Percentiles rank a stretch among this genome's conserved stretches.
These are phyloP conservation scores for Diaporthe nobilis DNA, from an alignment of 2,329 filamentous ascomycete genomes.

Conservation along the genomic window DNA sequence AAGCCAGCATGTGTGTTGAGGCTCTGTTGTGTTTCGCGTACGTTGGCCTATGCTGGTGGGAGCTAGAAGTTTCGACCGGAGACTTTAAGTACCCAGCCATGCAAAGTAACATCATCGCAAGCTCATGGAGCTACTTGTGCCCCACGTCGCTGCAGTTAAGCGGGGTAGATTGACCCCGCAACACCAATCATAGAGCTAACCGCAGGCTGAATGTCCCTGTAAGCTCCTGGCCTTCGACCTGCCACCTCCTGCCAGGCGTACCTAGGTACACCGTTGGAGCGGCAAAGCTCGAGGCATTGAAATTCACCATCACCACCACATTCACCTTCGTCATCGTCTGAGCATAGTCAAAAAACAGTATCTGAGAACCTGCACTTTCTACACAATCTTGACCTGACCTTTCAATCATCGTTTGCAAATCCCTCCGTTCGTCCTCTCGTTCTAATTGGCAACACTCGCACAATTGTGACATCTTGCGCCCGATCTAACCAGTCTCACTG, in stretches of 20 bases:
- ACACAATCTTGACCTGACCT: background rate
- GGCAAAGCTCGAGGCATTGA: background rate
- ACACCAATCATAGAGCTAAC: conserved; percentile 13
- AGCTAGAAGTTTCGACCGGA: conserved; percentile 19
- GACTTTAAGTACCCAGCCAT: background rate
- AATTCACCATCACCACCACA: conserved; percentile 17
- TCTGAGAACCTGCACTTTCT: too few species aligned
- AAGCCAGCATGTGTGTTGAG: background rate
- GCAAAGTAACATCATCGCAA: conserved; percentile 34
- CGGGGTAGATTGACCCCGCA: background rate
- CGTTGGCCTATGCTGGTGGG: background rate
- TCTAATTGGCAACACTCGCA: background rate
- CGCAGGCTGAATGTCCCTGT: background rate
- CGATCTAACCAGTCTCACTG: background rate
- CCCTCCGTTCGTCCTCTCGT: background rate
- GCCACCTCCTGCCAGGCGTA: conserved; percentile 12
- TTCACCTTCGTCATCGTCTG: background rate
- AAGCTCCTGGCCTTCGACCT: background rate
- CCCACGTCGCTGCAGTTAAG: conserved; percentile 2
- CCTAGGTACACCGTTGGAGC: conserved; percentile 5
- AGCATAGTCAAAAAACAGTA: background rate
- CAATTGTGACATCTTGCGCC: background rate
- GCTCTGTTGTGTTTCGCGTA: background rate
- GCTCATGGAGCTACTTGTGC: conserved; percentile 1
- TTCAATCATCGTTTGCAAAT: too few species aligned